Percentiles rank a stretch among this genome's conserved stretches.
Conservation (phyloP, 148 eudicot species). For the Arbutus unedo region DNA sequence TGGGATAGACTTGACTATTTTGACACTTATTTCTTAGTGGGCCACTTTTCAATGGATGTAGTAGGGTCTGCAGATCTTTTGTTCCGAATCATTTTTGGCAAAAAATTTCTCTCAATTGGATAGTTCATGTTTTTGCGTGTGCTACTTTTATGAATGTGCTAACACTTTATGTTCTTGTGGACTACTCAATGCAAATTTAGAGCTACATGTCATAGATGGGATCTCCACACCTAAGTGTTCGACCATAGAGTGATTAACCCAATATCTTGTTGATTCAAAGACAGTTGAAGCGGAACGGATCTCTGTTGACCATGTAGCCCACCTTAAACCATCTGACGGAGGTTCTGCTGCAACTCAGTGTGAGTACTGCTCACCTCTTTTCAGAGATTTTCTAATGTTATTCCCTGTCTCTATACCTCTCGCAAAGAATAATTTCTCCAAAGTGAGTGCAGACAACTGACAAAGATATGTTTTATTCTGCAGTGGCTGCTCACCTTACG, state of each 20-base stretch:
- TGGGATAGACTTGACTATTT: background rate
- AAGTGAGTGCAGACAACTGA: background rate
- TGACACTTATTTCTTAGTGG: background rate
- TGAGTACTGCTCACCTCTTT: slow-evolving; percentile 31
- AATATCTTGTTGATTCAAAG: slow-evolving; percentile 36
- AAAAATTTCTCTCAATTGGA: background rate
- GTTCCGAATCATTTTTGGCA: background rate
- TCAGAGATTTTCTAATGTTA: background rate
- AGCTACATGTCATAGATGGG: slow-evolving; percentile 89
- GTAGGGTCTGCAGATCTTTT: background rate
- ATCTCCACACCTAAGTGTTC: slow-evolving; percentile 12
- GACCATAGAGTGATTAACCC: slow-evolving; percentile 11
- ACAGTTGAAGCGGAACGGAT: slow-evolving; percentile 98
- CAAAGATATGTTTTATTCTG: slow-evolving; percentile 19
- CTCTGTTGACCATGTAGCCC: slow-evolving; percentile 98
- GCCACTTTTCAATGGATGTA: slow-evolving; percentile 5
- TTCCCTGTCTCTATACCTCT: background rate
- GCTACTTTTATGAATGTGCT: slow-evolving; percentile 5
- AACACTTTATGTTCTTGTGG: slow-evolving; percentile 14
- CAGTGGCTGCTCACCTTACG: slow-evolving; percentile 95
- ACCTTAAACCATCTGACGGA: slow-evolving; percentile 96
- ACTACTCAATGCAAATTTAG: slow-evolving; percentile 35
- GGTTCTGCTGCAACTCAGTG: slow-evolving; percentile 98
- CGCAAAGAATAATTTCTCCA: background rate
- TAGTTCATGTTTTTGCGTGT: background rate